These are phyloP conservation scores for Coemansia sp. DNA, from an alignment of 192 early-diverging fungal genomes.

Conservation along the genomic window DNA sequence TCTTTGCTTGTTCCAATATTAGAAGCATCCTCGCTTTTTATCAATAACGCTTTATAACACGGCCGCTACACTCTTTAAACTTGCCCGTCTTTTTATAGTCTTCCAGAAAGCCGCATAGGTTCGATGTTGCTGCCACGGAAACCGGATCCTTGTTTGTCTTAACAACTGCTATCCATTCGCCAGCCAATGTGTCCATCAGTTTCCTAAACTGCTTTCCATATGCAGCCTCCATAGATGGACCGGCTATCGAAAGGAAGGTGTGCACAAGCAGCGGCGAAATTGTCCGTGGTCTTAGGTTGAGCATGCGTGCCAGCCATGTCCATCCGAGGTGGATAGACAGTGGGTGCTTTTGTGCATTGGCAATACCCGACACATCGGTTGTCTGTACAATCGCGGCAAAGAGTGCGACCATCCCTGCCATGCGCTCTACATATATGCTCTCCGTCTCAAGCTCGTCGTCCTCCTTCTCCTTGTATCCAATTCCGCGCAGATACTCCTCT, in stretches of 20 bases:
- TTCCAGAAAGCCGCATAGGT: slow-evolving; percentile 76
- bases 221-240: slow-evolving; percentile 29
- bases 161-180: slow-evolving; percentile 66
- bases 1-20: slow-evolving; percentile 1
- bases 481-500: slow-evolving; percentile 28
- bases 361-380: slow-evolving; percentile 3
- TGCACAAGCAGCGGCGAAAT: slow-evolving; percentile 46
- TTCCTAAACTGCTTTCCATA: slow-evolving; percentile 42
- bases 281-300: slow-evolving; percentile 29
- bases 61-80: slow-evolving; percentile 78
- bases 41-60: slow-evolving; percentile 28
- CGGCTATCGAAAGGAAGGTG: slow-evolving; percentile 42
- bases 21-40: not conserved
- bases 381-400: slow-evolving; percentile 47
- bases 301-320: slow-evolving; percentile 50
- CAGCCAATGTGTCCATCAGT: slow-evolving; percentile 57
- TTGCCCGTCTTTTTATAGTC: slow-evolving; percentile 68
- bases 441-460: slow-evolving; percentile 39
- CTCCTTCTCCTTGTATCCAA: slow-evolving; percentile 41
- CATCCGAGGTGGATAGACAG: slow-evolving; percentile 29
- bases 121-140: slow-evolving; percentile 63
- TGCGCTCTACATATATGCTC: slow-evolving; percentile 37
- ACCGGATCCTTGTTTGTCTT: slow-evolving; percentile 57
- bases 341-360: slow-evolving; percentile 14
- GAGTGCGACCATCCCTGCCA: slow-evolving; percentile 47